Evolutionary conservation across 1,284 basidiomycete species (phyloP), one percentile per base, ranked within the genome.

Genomic region (Acaromyces ingoldii): DNA sequence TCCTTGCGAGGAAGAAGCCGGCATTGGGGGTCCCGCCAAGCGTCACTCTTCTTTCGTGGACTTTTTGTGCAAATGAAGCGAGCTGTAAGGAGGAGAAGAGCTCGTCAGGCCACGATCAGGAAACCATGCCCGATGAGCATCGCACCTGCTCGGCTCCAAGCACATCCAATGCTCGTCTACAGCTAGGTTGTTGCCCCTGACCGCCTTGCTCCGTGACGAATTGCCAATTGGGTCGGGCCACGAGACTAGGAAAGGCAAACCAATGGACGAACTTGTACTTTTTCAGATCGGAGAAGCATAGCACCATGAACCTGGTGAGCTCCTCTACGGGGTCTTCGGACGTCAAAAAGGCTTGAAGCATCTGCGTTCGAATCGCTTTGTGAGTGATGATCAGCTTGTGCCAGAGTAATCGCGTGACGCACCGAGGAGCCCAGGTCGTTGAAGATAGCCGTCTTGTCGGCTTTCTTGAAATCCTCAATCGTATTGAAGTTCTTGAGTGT

Each of bases 241-340:
- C 83, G 53, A 97, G 84, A 0, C 91, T 90, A 0, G 95, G 95
- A 76, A 96, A 95, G 0, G 88, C 88, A 68, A 96, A 96, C 92
- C 93, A 97, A 77, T 98, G 96, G 74, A 87, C 91, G 76, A 90
- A 97, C 60, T 87, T 87, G 80, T 93, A 97, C 77, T 93, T 96
- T 80, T 98, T 98, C 55, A 98, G 84, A 76, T 98, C 95, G 0
- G 95, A 89, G 68, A 87, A 98, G 0, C 91, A 90, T 62, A 98
- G 86, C 24, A 95, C 79, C 13, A 96, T 80, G 77, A 97, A 97
- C 2, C 81, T 81, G 52, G 83, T 87, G 43, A 96, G 80, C 0
- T 29, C 25, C 3, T 17, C 22, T 11, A 53, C 57, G 46, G 66
- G 64, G 7, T 63, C 55, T 25, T 55, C 26, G 6, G 55, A 37